Base-by-base conservation (phyloP, 108 stramenopile genomes). In the Skeletonema tropicum region DNA sequence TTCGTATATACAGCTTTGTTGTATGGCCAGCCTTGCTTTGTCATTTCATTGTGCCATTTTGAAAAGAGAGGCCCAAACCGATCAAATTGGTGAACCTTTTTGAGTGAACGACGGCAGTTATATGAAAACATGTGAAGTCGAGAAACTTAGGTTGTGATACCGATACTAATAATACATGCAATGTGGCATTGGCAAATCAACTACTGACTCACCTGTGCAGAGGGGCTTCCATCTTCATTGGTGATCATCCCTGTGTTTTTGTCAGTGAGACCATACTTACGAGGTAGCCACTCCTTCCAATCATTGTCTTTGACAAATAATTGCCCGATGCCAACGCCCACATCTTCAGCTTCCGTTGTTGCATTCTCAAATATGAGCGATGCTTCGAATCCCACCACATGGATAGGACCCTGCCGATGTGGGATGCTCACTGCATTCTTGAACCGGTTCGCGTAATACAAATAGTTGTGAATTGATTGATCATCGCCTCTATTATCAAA, bases 391-490 rank as follows among this genome's bases (percentile, higher is more conserved):
- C 84, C 79, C 5, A 80, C 68, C 17, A 80, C 79, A 52, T 80
- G 79, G 39, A 80, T 70, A 9, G 79, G 57, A 2, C 79, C 79
- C 0, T 72, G 73, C 10, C 79, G 52, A 64, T 80, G 79, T 5
- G 72, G 79, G 21, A 80, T 74, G 4, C 68, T 49, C 15, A n/a
- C 60, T 3, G 86, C 89, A 74, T 80, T 78, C 19, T 84, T 75
- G 1, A 91, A 73, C 26, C 77, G 41, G 25, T 86, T 86, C 15
- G 87, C 74, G 59, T 93, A 93, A 74, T 70, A 93, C 58, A 93
- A 66, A 60, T 88, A 91, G 65, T 93, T 93, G 79, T 93, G 92
- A 70, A 93, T 90, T n/a, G 81, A 80, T 75, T 93, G 92, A 57
- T 92, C 82, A 52, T 83, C 82, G 6, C 73, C 92, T 17, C 75